Evolutionary conservation across 2,329 filamentous ascomycete species (phyloP), one percentile per base, ranked within the genome.

Genomic region (Helotiales sp.): DNA sequence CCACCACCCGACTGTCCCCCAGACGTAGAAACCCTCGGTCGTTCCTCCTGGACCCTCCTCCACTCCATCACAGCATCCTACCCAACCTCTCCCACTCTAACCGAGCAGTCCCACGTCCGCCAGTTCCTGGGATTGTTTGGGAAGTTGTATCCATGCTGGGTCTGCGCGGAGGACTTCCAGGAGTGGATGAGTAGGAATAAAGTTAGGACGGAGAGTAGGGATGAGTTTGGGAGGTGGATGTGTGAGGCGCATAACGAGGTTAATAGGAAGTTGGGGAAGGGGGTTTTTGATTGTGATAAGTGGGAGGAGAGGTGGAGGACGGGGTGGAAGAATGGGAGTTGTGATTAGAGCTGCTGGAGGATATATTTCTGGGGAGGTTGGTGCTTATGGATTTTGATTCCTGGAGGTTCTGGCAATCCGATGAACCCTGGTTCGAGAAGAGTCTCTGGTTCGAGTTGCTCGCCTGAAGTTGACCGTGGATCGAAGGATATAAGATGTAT

Each of bases 241-340:
- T 96, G 90, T 70, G 86, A 89, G 69, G 90, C 90, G 60, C 90
- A 96, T 73, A 96, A 96, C 74, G 89, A 90, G 27, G 90, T 96
- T 46, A 96, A 96, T 73, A 79, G 80, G 59, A 98, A 97, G 78
- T 74, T 99, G 66, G 95, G 95, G 50, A 99, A 99, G 81, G 81
- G 84, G 59, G 82, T 82, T 66, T 99, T 99, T 76, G 92, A 99
- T 79, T 99, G 95, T 76, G 79, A 78, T 55, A 84, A 80, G 68
- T 98, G 95, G 93, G 87, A 97, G 73, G 90, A 98, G 80, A 83
- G 95, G 72, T 99, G 95, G 95, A 81, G 89, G 75, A 95, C 89
- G 1, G 95, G 95, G 0, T 97, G 90, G 88, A 85, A 83, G 71
- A 87, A 87, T 68, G 84, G 84, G 29, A 78, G 82, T 2, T 87